Base-by-base conservation (phyloP, 441 rosid species). In the Erysimum cheiri region DNA sequence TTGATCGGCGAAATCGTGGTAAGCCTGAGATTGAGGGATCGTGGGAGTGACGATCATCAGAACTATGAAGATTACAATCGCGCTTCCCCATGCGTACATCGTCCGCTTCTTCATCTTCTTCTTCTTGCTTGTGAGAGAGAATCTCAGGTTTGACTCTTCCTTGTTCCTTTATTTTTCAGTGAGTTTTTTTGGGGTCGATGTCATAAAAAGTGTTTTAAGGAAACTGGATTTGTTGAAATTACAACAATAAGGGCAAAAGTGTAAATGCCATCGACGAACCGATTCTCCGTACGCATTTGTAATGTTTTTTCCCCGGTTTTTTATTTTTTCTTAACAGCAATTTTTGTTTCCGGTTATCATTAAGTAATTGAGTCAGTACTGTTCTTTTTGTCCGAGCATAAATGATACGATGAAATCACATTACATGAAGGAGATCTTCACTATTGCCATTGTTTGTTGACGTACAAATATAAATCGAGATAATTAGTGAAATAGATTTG, bases 1-100 rank as follows among this genome's bases (percentile, higher is more conserved):
- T 65, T 91, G 77, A 77, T 93, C 97, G 53, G 98, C 98, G 79
- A 93, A 93, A 76, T 89, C 83, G 73, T 93, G 98, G 78, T 91
- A 93, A 48, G 74, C 86, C 69, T 93, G 82, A 63, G 89, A 78
- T 57, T 93, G 98, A 72, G 97, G 95, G 32, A 93, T 91, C 15
- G 81, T 50, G 2, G 97, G 96, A 70, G 98, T 91, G 64, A 91
- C 91, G 76, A 91, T 53, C 98, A 93, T 93, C 35, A 93, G 79
- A 40, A 89, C 85, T 0, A 87, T 9, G 82, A 93, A 91, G 82
- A 84, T 83, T 7, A 85, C 12, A 43, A 82, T 71, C 59, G 97
- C 87, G 4, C 83, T 89, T 53, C 79, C 84, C 93, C 90, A 89
- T 53, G 87, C 79, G 77, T 8, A 85, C 4, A 75, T n/a, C 57